Evolutionary conservation across 805 yeast genomes (phyloP).

Genomic region (Candida caryicola): DNA sequence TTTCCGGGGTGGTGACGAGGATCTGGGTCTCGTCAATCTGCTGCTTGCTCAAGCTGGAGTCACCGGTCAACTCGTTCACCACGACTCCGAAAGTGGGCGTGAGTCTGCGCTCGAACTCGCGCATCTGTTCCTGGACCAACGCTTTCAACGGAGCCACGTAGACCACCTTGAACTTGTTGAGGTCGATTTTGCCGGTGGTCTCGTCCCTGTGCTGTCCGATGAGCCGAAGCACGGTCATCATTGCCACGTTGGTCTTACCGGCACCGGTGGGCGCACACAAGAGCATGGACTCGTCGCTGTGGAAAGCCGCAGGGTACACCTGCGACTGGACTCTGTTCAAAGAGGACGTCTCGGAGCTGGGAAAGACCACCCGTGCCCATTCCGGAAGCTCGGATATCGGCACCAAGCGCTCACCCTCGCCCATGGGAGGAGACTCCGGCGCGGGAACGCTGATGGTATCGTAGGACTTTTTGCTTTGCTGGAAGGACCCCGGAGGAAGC

Average conservation of each 20-base stretch:
- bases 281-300: conserved; percentile 65
- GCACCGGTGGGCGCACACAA: conserved; percentile 99
- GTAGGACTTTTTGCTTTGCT: conserved; percentile 66
- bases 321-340: conserved; percentile 83
- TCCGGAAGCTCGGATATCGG: conserved; percentile 63
- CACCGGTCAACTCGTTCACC: conserved; percentile 91
- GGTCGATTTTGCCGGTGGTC: conserved; percentile 46
- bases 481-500: conserved; percentile 82
- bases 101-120: conserved; percentile 76
- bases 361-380: conserved; percentile 82
- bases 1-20: conserved; percentile 92
- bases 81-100: conserved; percentile 55
- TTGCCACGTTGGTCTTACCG: conserved; percentile 96
- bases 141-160: conserved; percentile 94
- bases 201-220: conserved; percentile 50
- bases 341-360: conserved; percentile 57
- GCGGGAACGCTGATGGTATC: conserved; percentile 94
- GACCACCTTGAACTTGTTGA: conserved; percentile 67
- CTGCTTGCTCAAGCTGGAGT: conserved; percentile 67
- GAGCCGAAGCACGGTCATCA: conserved; percentile 70
- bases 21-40: conserved; percentile 79
- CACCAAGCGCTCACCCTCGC: conserved; percentile 45
- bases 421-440: conserved; percentile 50
- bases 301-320: conserved; percentile 76
- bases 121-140: conserved; percentile 89